Evolutionary conservation across 805 yeast genomes (phyloP), one percentile per base, ranked within the genome.

Genomic region (Yarrowia sp.): DNA sequence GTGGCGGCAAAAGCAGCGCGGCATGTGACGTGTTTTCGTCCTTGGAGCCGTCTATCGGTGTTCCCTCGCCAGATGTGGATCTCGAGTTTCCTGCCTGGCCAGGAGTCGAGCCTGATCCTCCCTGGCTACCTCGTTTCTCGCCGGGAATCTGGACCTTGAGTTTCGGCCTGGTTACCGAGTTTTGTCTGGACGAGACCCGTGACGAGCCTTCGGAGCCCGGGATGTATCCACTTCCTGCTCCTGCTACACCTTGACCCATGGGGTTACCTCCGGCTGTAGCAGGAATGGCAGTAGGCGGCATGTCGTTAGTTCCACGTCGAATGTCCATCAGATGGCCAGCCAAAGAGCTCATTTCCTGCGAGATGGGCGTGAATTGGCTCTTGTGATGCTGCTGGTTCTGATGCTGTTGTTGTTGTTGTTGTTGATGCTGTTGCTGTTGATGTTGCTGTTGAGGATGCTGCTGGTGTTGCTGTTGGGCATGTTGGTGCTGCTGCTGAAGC

Each of bases 1-100:
- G 77, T 9, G 76, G 77, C 3, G 77, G 77, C 11, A 74, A 59
- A 8, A 74, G 52, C 32, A 73, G 67, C 1, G 71, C 68, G 4
- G 71, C 66, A n/a, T 48, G 43, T 2, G 56, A 36, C 8, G 43
- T 28, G 46, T 46, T 24, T 26, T 44, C 54, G 21, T 46, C 54
- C 44, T 48, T 38, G 14, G 44, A 46, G 11, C 35, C 56, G 36
- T 61, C 56, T 24, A 48, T 24, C 44, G 56, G 56, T 3, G 56
- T 46, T 16, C 58, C 56, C 8, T 61, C 64, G 1, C 56, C 54
- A 4, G 51, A 32, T 7, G 63, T 41, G 3, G 63, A 41, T 4
- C 63, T 21, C 21, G 56, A 46, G 35, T 44, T 59, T 17, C 66
- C 67, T 26, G 44, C 48, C 14, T 63, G 41, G 30, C 61, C 64